These are phyloP conservation scores for Plasmodium blacklocki DNA, from an alignment of 169 alveolate genomes.

Conservation along the genomic window DNA sequence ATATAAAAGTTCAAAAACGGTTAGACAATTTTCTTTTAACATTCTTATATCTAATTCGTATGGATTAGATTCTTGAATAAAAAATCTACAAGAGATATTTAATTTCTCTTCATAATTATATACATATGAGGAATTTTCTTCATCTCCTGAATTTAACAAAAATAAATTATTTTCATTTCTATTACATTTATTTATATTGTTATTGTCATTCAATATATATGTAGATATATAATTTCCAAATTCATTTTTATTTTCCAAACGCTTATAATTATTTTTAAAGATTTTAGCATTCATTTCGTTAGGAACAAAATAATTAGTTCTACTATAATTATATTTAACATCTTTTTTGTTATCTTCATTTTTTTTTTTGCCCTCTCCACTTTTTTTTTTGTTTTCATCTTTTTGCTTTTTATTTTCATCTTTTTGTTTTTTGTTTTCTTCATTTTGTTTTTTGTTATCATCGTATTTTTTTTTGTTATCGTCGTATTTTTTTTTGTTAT, in stretches of 20 bases:
- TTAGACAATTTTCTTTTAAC: slow-evolving; percentile 64
- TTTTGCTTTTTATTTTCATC: not conserved
- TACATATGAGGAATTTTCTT: not conserved
- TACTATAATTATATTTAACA: slow-evolving; percentile 1
- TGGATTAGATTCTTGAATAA: slow-evolving; percentile 45
- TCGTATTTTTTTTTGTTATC: not conserved
- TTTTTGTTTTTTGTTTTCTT: not conserved
- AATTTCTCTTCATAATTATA: slow-evolving; percentile 51
- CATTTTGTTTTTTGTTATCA: not conserved
- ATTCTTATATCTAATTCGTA: slow-evolving; percentile 25
- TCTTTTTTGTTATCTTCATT: not conserved
- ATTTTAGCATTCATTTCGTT: not conserved
- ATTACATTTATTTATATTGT: not conserved
- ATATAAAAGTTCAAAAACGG: slow-evolving; percentile 43
- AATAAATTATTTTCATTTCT: not conserved
- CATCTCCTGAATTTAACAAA: not conserved
- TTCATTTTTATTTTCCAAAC: not conserved
- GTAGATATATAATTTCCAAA: not conserved
- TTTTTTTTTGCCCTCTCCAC: not conserved
- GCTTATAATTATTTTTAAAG: not conserved
- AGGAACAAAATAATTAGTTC: slow-evolving; percentile 4
- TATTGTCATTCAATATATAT: not conserved
- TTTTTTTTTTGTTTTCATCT: not conserved
- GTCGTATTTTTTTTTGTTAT: not conserved
- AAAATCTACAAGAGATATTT: slow-evolving; percentile 35